Conservation (phyloP, 1,284 basidiomycete species). For the Sporisorium sorghi region DNA sequence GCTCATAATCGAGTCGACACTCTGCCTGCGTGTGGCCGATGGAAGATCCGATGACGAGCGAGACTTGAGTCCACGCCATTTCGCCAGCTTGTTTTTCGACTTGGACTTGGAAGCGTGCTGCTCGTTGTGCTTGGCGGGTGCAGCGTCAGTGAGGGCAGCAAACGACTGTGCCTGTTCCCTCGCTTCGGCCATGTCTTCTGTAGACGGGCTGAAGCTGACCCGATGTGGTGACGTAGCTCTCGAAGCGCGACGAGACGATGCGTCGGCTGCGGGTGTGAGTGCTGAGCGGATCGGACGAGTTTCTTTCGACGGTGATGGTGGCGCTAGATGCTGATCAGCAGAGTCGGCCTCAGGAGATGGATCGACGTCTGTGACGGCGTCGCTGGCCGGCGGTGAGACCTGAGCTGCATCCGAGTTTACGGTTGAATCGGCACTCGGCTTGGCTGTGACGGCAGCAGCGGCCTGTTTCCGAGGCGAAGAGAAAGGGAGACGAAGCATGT, state of each 20-base stretch:
- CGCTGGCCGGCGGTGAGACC: not conserved
- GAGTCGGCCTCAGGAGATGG: not conserved
- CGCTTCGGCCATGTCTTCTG: conserved; percentile 42
- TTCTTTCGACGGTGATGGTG: conserved; percentile 11
- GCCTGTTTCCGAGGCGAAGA: conserved; percentile 27
- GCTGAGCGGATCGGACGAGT: conserved; percentile 25
- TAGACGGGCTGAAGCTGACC: conserved; percentile 56
- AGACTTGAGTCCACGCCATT: conserved; percentile 41
- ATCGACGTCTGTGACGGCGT: not conserved
- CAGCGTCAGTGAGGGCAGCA: not conserved
- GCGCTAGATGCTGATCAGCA: not conserved
- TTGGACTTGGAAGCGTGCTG: conserved; percentile 1
- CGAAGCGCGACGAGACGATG: conserved; percentile 15
- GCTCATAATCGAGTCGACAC: conserved; percentile 24
- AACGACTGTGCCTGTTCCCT: conserved; percentile 32
- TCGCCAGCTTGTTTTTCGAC: conserved; percentile 14
- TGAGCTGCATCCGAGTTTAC: not conserved
- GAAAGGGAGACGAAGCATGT: conserved; percentile 34
- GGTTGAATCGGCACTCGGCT: not conserved
- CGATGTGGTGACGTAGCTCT: conserved; percentile 32
- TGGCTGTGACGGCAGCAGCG: not conserved
- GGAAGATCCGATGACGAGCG: conserved; percentile 34
- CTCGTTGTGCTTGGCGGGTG: not conserved
- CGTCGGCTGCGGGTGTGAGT: conserved; percentile 7
- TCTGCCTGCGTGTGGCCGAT: conserved; percentile 9